Conservation (phyloP, 805 yeast species). For the Hanseniaspora pseudoguilliermondii region DNA sequence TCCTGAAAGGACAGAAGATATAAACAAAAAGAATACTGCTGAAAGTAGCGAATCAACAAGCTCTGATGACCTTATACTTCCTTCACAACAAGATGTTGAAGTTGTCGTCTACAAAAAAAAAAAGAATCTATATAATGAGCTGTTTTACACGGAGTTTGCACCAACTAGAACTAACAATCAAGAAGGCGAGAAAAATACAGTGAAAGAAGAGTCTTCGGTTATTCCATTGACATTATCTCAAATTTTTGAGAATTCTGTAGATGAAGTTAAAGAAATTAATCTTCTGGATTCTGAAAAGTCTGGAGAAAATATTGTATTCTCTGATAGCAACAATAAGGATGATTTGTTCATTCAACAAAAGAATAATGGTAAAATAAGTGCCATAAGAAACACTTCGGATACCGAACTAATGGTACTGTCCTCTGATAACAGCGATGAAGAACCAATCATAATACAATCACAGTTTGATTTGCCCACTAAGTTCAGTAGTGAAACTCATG, state of each 20-base stretch:
- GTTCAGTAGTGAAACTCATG: not conserved
- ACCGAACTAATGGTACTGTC: not conserved
- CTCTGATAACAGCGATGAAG: not conserved
- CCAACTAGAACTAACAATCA: not conserved
- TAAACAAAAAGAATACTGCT: not conserved
- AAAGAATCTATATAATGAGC: not conserved
- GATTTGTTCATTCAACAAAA: not conserved
- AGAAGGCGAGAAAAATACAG: not conserved
- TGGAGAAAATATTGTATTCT: not conserved
- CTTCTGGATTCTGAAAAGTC: not conserved
- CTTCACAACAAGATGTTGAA: constrained; percentile 9
- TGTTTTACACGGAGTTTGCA: not conserved
- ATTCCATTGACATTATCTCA: constrained; percentile 2
- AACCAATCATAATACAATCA: not conserved
- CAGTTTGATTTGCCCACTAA: not conserved
- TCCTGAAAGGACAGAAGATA: not conserved
- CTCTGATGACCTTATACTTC: not conserved
- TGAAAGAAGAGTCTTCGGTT: not conserved
- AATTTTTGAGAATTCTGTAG: not conserved
- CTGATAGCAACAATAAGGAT: no score
- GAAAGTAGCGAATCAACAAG: not conserved
- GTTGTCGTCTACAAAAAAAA: not conserved
- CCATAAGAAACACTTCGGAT: not conserved
- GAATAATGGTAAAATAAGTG: not conserved
- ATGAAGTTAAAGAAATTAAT: not conserved